These are phyloP conservation scores for Termitomyces heimii DNA, from an alignment of 768 basidiomycete species.

Conservation along the genomic window DNA sequence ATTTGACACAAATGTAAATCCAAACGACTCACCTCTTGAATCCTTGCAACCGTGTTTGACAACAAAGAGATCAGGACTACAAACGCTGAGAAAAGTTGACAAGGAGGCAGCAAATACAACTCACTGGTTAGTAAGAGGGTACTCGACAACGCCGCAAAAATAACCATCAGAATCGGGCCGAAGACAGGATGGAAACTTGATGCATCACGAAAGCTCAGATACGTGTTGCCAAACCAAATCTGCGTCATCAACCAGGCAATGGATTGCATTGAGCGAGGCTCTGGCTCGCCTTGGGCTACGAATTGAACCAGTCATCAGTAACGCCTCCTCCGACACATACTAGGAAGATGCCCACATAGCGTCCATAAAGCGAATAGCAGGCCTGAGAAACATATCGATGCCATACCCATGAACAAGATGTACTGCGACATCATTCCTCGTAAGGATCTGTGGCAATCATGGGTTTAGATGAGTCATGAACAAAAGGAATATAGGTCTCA, in stretches of 20 bases:
- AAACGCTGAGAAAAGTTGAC: no score
- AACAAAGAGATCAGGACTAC: conserved; percentile 33
- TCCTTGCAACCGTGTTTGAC: conserved; percentile 83
- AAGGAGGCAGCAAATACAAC: conserved; percentile 17
- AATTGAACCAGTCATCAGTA: background rate
- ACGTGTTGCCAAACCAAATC: conserved; percentile 83
- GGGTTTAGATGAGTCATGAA: background rate
- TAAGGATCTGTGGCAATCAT: conserved; percentile 46
- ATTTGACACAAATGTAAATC: background rate
- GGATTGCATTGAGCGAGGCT: conserved; percentile 31
- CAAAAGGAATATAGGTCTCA: conserved; percentile 26
- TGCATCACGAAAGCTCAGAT: conserved; percentile 50
- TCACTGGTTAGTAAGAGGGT: conserved; percentile 76
- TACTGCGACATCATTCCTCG: conserved; percentile 82
- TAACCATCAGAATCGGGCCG: conserved; percentile 74
- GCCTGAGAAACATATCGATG: conserved; percentile 77
- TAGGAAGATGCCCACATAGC: conserved; percentile 21
- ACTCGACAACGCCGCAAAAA: conserved; percentile 73
- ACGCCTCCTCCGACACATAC: background rate
- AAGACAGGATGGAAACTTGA: conserved; percentile 63
- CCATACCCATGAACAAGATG: conserved; percentile 72
- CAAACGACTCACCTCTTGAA: conserved; percentile 48
- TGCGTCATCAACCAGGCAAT: conserved; percentile 85
- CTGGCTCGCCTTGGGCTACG: conserved; percentile 20
- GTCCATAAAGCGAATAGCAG: conserved; percentile 50